phyloP scores from a whole-genome alignment of 2,329 filamentous ascomycete genomes.

The Canariomyces notabilis region DNA sequence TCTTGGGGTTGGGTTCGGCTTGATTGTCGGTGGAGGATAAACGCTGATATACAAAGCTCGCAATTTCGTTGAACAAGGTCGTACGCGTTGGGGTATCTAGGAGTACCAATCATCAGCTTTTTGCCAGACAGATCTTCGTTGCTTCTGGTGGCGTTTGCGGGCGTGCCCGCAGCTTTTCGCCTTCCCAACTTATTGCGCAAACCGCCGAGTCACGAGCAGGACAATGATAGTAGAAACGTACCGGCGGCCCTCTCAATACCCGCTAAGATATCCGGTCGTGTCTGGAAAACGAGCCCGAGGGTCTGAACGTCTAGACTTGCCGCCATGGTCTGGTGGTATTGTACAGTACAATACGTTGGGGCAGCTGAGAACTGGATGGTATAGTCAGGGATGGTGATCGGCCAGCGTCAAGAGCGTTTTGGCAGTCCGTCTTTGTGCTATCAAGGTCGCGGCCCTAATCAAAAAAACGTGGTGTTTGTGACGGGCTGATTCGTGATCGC shows the following conservation, averaged over 20 bases:
- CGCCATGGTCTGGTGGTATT: conserved; percentile 13
- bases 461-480: too few relatives aligned
- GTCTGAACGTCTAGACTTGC: conserved; percentile 43
- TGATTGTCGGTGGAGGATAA: conserved; percentile 26
- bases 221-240: conserved; percentile 28
- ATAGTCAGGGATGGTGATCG: neutral
- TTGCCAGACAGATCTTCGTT: neutral
- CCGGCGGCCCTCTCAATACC: conserved; percentile 50
- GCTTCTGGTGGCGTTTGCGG: neutral
- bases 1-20: conserved; percentile 43
- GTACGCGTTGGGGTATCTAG: conserved; percentile 47
- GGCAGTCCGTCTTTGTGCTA: too few relatives aligned
- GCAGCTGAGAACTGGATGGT: neutral
- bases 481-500: too few relatives aligned
- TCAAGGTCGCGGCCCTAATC: too few relatives aligned
- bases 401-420: too few relatives aligned
- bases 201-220: neutral
- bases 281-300: conserved; percentile 48
- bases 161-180: neutral
- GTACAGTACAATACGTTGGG: neutral
- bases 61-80: conserved; percentile 53
- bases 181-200: neutral
- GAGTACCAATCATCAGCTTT: neutral
- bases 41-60: conserved; percentile 44
- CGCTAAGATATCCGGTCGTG: conserved; percentile 51